Conservation (phyloP, 2,329 filamentous ascomycete genomes). For the Nemania serpens region DNA sequence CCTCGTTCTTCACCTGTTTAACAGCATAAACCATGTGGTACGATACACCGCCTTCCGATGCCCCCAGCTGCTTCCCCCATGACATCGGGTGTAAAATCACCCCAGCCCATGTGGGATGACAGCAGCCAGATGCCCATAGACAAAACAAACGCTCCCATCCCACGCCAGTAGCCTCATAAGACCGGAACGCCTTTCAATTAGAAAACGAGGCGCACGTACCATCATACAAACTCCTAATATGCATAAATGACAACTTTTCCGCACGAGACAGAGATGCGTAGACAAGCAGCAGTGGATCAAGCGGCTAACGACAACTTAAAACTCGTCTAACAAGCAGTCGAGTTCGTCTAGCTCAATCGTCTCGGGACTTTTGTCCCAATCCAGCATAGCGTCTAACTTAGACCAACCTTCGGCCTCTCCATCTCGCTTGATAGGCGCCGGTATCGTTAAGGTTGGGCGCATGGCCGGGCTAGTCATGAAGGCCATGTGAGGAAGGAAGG, state of each 20-base stretch:
- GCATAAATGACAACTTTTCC: conserved; percentile 19
- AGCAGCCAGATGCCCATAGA: conserved; percentile 15
- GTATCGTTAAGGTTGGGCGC: conserved; percentile 52
- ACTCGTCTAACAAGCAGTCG: conserved; percentile 81
- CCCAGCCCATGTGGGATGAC: conserved; percentile 16
- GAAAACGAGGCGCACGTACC: conserved; percentile 15
- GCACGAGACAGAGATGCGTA: conserved; percentile 1
- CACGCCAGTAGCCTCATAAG: conserved; percentile 23
- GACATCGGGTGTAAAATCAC: conserved; percentile 22
- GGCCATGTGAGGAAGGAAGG: conserved; percentile 43
- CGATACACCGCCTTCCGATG: conserved; percentile 2
- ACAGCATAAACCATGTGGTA: conserved; percentile 1
- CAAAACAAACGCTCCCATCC: conserved; percentile 23
- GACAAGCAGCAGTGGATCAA: background rate
- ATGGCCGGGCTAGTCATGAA: conserved; percentile 62
- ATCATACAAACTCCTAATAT: conserved; percentile 31
- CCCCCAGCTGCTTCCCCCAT: conserved; percentile 12
- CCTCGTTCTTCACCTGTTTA: conserved; percentile 7
- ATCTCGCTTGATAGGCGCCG: conserved; percentile 45
- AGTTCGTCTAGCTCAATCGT: conserved; percentile 91
- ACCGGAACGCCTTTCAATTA: conserved; percentile 31
- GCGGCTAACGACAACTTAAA: conserved; percentile 50
- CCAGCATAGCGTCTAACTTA: conserved; percentile 51
- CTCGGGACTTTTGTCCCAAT: conserved; percentile 78
- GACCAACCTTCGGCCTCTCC: conserved; percentile 50